phyloP scores from a whole-genome alignment of 768 basidiomycete species.

The Lentinula sp. region DNA sequence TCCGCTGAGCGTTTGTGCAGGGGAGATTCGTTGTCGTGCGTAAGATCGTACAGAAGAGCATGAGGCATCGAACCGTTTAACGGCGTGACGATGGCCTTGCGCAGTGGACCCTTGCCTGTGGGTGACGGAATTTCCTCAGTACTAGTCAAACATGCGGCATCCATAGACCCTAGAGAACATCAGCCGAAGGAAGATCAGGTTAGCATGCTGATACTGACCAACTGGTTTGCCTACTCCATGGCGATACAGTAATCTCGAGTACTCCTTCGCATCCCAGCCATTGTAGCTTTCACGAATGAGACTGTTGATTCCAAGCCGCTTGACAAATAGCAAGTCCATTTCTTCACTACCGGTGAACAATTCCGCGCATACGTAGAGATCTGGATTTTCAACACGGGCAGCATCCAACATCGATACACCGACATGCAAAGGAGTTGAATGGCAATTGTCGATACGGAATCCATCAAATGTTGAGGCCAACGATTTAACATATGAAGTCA shows the following conservation, averaged over 20 bases:
- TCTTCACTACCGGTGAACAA: constrained; percentile 95
- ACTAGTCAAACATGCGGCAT: constrained; percentile 74
- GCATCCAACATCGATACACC: constrained; percentile 93
- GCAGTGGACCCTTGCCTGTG: constrained; percentile 73
- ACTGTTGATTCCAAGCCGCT: constrained; percentile 88
- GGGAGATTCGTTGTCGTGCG: constrained; percentile 96
- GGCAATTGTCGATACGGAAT: constrained; percentile 97
- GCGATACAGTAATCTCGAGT: constrained; percentile 82
- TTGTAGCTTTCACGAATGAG: constrained; percentile 95
- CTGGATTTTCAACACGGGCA: constrained; percentile 80
- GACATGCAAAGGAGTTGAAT: constrained; percentile 95
- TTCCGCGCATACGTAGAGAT: constrained; percentile 96
- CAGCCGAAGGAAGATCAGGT: neutral
- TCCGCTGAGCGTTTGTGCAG: constrained; percentile 88
- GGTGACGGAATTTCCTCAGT: constrained; percentile 75
- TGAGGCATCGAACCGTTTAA: constrained; percentile 87
- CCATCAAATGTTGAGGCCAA: constrained; percentile 88
- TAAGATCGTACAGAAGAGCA: constrained; percentile 90
- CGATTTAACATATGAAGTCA: constrained; percentile 74
- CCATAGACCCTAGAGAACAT: constrained; percentile 77
- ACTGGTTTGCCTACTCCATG: constrained; percentile 93
- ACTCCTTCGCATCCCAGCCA: constrained; percentile 82
- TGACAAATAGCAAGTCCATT: constrained; percentile 88
- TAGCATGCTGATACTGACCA: constrained; percentile 38
- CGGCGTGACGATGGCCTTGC: constrained; percentile 69